These are phyloP conservation scores for Asterophora lycoperdoides DNA, from an alignment of 768 basidiomycete species.

Conservation along the genomic window DNA sequence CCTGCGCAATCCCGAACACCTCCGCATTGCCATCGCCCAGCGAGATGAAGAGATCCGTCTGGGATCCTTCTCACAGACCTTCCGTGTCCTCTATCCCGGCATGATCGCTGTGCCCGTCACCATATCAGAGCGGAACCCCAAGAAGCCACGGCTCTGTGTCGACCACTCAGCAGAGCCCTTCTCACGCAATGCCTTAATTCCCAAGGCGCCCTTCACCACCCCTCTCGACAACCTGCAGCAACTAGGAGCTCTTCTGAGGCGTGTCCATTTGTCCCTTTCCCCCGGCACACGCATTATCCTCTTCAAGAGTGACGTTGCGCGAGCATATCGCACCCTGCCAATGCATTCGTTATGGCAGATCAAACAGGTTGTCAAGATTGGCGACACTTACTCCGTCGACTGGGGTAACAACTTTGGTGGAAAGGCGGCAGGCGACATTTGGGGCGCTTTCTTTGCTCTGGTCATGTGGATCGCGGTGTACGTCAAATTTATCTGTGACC, in stretches of 20 bases:
- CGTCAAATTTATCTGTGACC: slow-evolving; percentile 11
- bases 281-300: no score
- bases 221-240: slow-evolving; percentile 1
- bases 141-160: background rate
- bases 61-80: background rate
- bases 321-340: slow-evolving; percentile 30
- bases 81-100: background rate
- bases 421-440: slow-evolving; percentile 22
- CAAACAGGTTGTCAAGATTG: slow-evolving; percentile 30
- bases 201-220: background rate
- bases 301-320: slow-evolving; percentile 36
- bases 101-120: background rate
- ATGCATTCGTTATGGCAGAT: slow-evolving; percentile 29
- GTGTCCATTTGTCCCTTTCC: background rate
- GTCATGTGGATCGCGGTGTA: slow-evolving; percentile 32
- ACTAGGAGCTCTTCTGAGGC: background rate
- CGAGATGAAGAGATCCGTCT: background rate
- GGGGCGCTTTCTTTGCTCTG: slow-evolving; percentile 22
- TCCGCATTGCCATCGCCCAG: no score
- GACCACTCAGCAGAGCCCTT: no score
- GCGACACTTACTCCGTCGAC: slow-evolving; percentile 25
- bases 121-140: background rate
- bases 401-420: slow-evolving; percentile 30
- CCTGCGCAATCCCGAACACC: background rate
- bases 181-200: no score